Base-by-base conservation (phyloP, 371 early-diverging fungal species). In the Gilbertella persicaria region DNA sequence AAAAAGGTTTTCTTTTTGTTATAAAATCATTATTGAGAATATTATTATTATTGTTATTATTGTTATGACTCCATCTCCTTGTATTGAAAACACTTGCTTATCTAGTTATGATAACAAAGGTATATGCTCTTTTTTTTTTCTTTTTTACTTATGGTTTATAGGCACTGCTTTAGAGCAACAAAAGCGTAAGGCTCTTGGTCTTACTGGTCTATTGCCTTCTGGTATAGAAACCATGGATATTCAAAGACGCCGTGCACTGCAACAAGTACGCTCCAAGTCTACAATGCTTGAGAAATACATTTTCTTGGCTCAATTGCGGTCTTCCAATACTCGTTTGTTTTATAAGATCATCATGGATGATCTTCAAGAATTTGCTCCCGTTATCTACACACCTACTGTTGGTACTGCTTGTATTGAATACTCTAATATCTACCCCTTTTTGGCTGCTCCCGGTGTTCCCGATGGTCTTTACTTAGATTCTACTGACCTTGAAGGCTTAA, bases 371-470 rank as follows among this genome's bases (percentile, higher is more conserved):
- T 77, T 87, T 16, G 78, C 89, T 30, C 89, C 89, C 13, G 58
- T 91, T 30, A 93, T 95, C 54, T 95, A 96, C 77, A 96, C 95
- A n/a, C 96, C 95, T 24, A 92, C 93, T 9, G 93, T 95, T 8
- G 95, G 94, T 45, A 79, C 88, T 23, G 96, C 93, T 4, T 96
- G 96, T 73, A 75, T 86, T 48, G 85, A 92, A 53, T 94, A 90
- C 70, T 93, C 92, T 19, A 86, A 89, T 56, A 91, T 96, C 42
- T 90, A 90, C 53, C 91, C 89, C 23, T 90, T 89, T 69, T 75
- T 91, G 29, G 85, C 88, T 24, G 81, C 82, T 28, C 80, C 90
- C 14, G 91, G 87, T 40, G 75, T 79, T 6, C 84, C 85, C 33
- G 89, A 92, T 59, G 95, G 95, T 23, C 77, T 96, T 35, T 96